Conservation (phyloP, 257 asterid species). For the Primulina huaijiensis region DNA sequence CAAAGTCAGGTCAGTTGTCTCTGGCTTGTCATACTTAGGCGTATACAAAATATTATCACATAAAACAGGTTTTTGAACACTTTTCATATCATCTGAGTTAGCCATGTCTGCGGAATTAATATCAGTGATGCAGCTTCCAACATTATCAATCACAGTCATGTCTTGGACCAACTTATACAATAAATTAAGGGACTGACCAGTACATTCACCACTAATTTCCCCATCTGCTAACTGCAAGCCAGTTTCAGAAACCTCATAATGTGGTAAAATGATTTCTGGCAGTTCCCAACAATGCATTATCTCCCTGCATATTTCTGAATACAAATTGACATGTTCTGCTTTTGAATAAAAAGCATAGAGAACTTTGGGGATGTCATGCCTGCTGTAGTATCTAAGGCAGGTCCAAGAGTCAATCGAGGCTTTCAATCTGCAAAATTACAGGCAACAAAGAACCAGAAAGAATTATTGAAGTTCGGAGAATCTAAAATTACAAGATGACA, state of each 20-base stretch:
- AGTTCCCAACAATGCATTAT: constrained; percentile 63
- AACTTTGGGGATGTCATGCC: constrained; percentile 53
- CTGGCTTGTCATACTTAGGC: constrained; percentile 20
- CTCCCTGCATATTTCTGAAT: constrained; percentile 65
- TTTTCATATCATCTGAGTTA: constrained; percentile 15
- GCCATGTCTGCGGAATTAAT: constrained; percentile 28
- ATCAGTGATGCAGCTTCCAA: constrained; percentile 34
- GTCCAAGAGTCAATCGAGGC: constrained; percentile 35
- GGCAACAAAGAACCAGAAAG: constrained; percentile 16
- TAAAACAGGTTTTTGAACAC: constrained; percentile 20
- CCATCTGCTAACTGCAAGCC: constrained; percentile 30
- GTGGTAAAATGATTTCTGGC: constrained; percentile 34
- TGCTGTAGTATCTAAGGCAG: constrained; percentile 56
- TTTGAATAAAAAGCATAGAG: constrained; percentile 45
- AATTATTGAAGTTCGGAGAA: constrained; percentile 23
- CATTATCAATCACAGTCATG: constrained; percentile 33
- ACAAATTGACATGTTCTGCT: constrained; percentile 38
- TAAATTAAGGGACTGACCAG: constrained; percentile 24
- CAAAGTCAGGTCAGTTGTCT: constrained; percentile 23
- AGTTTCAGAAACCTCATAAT: constrained; percentile 30
- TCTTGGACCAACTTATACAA: constrained; percentile 30
- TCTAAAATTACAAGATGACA: constrained; percentile 20
- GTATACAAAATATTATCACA: constrained; percentile 21
- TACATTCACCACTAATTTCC: constrained; percentile 29
- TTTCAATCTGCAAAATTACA: constrained; percentile 49